These are phyloP conservation scores for Melampsora larici-populina DNA, from an alignment of 1,284 basidiomycete genomes.

Conservation along the genomic window DNA sequence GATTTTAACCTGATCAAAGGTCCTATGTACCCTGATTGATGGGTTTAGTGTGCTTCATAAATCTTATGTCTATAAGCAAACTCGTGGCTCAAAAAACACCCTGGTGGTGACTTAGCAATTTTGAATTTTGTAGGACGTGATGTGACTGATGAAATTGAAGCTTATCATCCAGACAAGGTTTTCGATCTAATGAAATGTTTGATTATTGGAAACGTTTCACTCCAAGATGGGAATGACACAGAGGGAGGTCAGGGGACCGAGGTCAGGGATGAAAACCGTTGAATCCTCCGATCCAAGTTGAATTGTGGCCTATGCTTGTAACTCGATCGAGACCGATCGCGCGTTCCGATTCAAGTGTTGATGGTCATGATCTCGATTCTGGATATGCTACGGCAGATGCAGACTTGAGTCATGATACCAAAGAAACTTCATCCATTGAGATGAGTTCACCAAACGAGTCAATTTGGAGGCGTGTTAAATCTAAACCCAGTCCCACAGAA, in stretches of 20 bases:
- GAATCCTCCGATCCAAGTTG: constrained; percentile 81
- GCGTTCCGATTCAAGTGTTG: too few relatives aligned
- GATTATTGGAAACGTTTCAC: constrained; percentile 67
- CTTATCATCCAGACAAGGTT: too few relatives aligned
- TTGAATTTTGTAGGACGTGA: too few relatives aligned
- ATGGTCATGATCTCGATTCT: too few relatives aligned
- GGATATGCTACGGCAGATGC: neutral
- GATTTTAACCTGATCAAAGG: neutral
- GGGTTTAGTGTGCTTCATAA: constrained; percentile 62
- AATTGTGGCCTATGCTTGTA: constrained; percentile 54
- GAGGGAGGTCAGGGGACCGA: too few relatives aligned
- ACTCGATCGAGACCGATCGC: constrained; percentile 2
- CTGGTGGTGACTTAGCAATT: constrained; percentile 82
- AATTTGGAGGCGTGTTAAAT: neutral
- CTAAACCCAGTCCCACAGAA: neutral
- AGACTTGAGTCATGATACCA: neutral
- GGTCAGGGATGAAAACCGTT: constrained; percentile 76
- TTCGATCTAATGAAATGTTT: constrained; percentile 67
- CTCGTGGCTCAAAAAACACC: constrained; percentile 79
- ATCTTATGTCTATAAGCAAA: too few relatives aligned
- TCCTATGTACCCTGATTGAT: too few relatives aligned
- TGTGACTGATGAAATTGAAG: constrained; percentile 90
- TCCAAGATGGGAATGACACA: constrained; percentile 57
- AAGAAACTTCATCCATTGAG: neutral
- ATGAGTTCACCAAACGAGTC: neutral